Percentiles rank a stretch among this genome's conserved stretches.
phyloP scores from a whole-genome alignment of 2,329 filamentous ascomycete genomes.

The Meredithiella fracta region DNA sequence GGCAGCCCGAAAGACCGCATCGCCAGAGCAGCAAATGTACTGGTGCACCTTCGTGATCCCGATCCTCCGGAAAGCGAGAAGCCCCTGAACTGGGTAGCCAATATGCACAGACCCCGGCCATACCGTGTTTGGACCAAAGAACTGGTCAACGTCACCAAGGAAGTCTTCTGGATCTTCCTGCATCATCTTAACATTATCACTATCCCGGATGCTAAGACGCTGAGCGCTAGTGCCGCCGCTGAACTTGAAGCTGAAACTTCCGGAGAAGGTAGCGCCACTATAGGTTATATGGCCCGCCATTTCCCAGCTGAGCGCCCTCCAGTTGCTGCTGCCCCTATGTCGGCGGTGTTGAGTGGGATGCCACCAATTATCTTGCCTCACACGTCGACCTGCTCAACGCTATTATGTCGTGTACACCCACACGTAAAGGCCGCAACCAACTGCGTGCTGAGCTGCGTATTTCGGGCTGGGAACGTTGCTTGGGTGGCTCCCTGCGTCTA shows the following conservation, averaged over 20 bases:
- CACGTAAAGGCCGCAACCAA: slow-evolving; percentile 50
- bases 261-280: slow-evolving; percentile 22
- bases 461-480: slow-evolving; percentile 79
- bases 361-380: slow-evolving; percentile 85
- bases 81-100: slow-evolving; percentile 70
- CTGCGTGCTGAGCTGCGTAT: slow-evolving; percentile 64
- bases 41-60: slow-evolving; percentile 67
- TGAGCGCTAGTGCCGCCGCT: slow-evolving; percentile 16
- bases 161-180: slow-evolving; percentile 98
- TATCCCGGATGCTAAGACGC: slow-evolving; percentile 27
- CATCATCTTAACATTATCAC: slow-evolving; percentile 83
- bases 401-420: slow-evolving; percentile 65
- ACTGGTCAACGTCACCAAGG: slow-evolving; percentile 80
- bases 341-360: slow-evolving; percentile 95
- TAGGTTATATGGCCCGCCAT: slow-evolving; percentile 46
- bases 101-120: slow-evolving; percentile 73
- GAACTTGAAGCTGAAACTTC: slow-evolving; percentile 25
- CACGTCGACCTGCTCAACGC: slow-evolving; percentile 90
- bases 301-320: slow-evolving; percentile 79
- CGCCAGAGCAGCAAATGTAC: slow-evolving; percentile 52
- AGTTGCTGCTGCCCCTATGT: slow-evolving; percentile 92
- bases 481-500: slow-evolving; percentile 68
- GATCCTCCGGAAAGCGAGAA: slow-evolving; percentile 57
- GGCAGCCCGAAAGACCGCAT: slow-evolving; percentile 45
- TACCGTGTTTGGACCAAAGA: slow-evolving; percentile 94